These are phyloP conservation scores for Piloderma croceum DNA, from an alignment of 768 basidiomycete genomes.

Conservation along the genomic window DNA sequence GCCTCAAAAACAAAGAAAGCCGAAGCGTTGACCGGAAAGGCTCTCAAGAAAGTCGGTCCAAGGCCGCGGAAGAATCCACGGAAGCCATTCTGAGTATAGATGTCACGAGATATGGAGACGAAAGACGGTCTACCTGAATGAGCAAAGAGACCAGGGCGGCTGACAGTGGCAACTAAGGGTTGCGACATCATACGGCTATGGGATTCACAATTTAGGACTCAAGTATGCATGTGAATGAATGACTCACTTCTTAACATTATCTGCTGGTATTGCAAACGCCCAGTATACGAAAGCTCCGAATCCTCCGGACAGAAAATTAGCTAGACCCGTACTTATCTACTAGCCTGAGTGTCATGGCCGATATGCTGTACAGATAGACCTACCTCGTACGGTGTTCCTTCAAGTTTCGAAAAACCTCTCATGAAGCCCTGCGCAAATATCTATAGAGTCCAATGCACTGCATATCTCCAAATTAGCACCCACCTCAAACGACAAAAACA, in stretches of 20 bases:
- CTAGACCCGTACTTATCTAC: conserved; percentile 54
- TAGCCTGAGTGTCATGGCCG: not conserved
- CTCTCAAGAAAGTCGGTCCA: conserved; percentile 60
- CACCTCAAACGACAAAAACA: conserved; percentile 71
- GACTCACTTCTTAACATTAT: conserved; percentile 77
- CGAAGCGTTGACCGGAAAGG: conserved; percentile 75
- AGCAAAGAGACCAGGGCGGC: no score
- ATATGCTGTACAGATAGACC: conserved; percentile 5
- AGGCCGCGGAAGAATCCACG: conserved; percentile 62
- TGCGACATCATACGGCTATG: conserved; percentile 61
- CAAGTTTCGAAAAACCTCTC: conserved; percentile 48
- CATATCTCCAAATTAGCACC: conserved; percentile 5
- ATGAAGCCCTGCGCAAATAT: conserved; percentile 55
- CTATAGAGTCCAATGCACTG: no score
- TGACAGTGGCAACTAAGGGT: no score
- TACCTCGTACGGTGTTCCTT: conserved; percentile 60
- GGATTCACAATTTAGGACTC: conserved; percentile 3
- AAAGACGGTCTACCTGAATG: conserved; percentile 55
- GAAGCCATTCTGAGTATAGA: conserved; percentile 47
- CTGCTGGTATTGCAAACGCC: conserved; percentile 66
- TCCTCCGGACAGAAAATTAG: conserved; percentile 65
- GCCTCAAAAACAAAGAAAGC: conserved; percentile 79
- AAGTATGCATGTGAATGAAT: conserved; percentile 4
- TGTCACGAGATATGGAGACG: conserved; percentile 42
- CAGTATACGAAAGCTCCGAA: conserved; percentile 59